Evolutionary conservation across 1,284 basidiomycete species (phyloP), one percentile per base, ranked within the genome.

Genomic region (Fistulinella cinereoalba): DNA sequence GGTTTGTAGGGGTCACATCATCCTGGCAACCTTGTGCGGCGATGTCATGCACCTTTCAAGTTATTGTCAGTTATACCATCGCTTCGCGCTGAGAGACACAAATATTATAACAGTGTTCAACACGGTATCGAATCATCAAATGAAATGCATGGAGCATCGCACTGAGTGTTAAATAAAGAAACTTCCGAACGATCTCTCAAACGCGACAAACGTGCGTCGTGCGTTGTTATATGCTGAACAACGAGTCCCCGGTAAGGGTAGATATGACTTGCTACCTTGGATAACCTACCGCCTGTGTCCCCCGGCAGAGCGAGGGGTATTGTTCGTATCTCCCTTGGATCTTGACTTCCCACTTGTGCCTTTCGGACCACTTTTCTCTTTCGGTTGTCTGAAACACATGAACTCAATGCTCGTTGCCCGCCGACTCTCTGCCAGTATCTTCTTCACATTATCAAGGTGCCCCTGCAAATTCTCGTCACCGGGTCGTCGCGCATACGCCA

Each of bases 361-460:
- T 23, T 53, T 62, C 1, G 49, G 45, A 15, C 42, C 51, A 41
- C 46, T 43, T 42, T 66, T 70, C 38, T 68, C 66, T 66, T 84
- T 86, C 12, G 80, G 79, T 60, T 79, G 79, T 53, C 83, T 76
- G 73, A 91, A 91, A 70, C 97, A 99, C 62, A 98, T 70, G 57
- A 97, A 99, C 65, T 97, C 93, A 47, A 98, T 85, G 6, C 91
- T 92, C 2, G 96, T 98, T 36, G 92, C 88, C 44, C 92, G 81
- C 36, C 95, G 76, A 41, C 89, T 88, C 49, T 94, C 89, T 37
- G 86, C 81, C 48, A 99, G 71, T 21, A 90, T 93, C 71, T 85
- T 87, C 73, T 95, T 95, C 43, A 99, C 87, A 7, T 85, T 84
- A 57, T 97, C 94, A 41, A 99, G 75, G 60, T 95, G 90, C n/a